phyloP scores from a whole-genome alignment of 495 filamentous ascomycete species.

The Talaromyces liani region DNA sequence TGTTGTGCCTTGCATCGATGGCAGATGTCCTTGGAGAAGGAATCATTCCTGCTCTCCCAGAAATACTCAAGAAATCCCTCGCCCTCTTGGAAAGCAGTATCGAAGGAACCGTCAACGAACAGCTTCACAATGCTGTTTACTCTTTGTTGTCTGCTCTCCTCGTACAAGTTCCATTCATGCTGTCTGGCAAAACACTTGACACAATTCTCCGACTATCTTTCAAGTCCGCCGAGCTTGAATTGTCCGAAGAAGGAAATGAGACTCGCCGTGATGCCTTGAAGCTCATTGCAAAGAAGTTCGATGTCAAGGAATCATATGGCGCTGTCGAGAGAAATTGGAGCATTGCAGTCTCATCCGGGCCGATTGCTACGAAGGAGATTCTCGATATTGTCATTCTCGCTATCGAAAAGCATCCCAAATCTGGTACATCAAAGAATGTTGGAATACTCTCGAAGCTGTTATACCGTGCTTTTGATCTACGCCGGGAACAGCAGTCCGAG shows the following conservation, averaged over 20 bases:
- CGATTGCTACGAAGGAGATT: constrained; percentile 56
- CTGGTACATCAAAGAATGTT: constrained; percentile 61
- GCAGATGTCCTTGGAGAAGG: constrained; percentile 79
- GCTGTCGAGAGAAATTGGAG: constrained; percentile 65
- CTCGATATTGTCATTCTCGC: constrained; percentile 57
- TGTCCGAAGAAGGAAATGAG: constrained; percentile 50
- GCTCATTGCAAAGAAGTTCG: constrained; percentile 64
- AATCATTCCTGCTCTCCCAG: constrained; percentile 75
- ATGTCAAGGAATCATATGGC: constrained; percentile 58
- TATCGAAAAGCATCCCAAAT: constrained; percentile 71
- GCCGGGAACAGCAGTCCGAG: constrained; percentile 42
- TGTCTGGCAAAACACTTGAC: constrained; percentile 64
- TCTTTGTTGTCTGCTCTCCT: constrained; percentile 70
- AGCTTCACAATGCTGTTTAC: constrained; percentile 75
- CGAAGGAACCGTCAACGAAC: constrained; percentile 38
- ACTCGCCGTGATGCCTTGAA: constrained; percentile 59
- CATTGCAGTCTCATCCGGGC: constrained; percentile 50
- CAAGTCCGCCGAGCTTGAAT: constrained; percentile 51
- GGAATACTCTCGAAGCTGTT: constrained; percentile 60
- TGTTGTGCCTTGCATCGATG: constrained; percentile 83
- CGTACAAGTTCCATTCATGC: constrained; percentile 76
- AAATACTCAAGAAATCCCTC: constrained; percentile 62
- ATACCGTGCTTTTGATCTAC: constrained; percentile 63
- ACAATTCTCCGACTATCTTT: constrained; percentile 60
- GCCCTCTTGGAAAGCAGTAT: constrained; percentile 59